phyloP scores from a whole-genome alignment of 805 yeast species.

The Sugiyamaella valdiviana region DNA sequence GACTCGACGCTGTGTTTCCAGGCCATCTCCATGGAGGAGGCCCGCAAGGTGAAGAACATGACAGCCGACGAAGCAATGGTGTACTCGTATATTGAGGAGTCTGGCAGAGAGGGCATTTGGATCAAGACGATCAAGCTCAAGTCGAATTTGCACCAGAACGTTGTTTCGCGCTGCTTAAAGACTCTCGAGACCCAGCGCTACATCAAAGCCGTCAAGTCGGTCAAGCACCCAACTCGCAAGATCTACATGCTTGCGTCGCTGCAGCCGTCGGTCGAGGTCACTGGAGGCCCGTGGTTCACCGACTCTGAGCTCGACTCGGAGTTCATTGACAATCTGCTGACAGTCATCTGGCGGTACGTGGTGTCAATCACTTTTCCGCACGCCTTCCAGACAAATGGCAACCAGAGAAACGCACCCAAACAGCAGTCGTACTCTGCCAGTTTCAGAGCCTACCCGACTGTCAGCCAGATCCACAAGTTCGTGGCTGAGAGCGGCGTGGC shows the following conservation, averaged over 20 bases:
- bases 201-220: constrained; percentile 85
- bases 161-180: constrained; percentile 79
- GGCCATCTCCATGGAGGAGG: constrained; percentile 67
- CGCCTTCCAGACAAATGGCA: constrained; percentile 41
- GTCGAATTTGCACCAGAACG: constrained; percentile 85
- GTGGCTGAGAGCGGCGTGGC: constrained; percentile 69
- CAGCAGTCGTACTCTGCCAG: constrained; percentile 52
- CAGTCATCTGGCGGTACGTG: constrained; percentile 83
- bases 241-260: constrained; percentile 91
- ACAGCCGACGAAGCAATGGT: constrained; percentile 82
- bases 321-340: constrained; percentile 75
- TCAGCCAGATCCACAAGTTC: constrained; percentile 70
- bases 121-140: constrained; percentile 83
- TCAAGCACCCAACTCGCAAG: constrained; percentile 85
- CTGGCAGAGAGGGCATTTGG: constrained; percentile 96
- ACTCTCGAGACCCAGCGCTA: constrained; percentile 70
- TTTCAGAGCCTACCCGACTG: constrained; percentile 58
- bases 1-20: constrained; percentile 66
- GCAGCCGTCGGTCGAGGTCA: constrained; percentile 91
- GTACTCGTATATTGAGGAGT: constrained; percentile 83
- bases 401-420: constrained; percentile 26
- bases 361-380: constrained; percentile 72
- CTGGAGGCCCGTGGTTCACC: constrained; percentile 99
- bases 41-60: constrained; percentile 71
- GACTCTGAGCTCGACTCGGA: constrained; percentile 93